Evolutionary conservation across 352 stramenopile genomes (phyloP).

Genomic region (Phytophthora chlamydospora): DNA sequence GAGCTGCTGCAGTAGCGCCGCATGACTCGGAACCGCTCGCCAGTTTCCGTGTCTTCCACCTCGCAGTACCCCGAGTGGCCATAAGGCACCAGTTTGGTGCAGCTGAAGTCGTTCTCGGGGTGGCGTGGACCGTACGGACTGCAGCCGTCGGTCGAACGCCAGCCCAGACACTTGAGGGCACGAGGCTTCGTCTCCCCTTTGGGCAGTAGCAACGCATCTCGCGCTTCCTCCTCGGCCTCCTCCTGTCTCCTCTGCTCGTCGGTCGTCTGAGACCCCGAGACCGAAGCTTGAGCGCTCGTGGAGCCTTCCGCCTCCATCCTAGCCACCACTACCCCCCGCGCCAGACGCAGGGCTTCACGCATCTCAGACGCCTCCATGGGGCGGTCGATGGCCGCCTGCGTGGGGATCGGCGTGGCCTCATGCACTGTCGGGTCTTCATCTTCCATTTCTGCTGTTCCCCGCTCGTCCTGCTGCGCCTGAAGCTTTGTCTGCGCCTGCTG

Average conservation of each 20-base stretch:
- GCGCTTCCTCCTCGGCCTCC: slow-evolving; percentile 41
- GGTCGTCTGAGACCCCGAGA: slow-evolving; percentile 7
- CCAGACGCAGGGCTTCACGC: slow-evolving; percentile 18
- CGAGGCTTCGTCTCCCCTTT: slow-evolving; percentile 27
- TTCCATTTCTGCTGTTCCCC: slow-evolving; percentile 6
- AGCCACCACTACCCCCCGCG: slow-evolving; percentile 21
- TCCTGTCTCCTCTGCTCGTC: slow-evolving; percentile 17
- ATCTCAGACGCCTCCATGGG: slow-evolving; percentile 29
- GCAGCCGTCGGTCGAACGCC: slow-evolving; percentile 33
- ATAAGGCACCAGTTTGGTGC: slow-evolving; percentile 21
- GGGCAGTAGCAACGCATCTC: slow-evolving; percentile 37
- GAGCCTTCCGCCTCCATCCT: slow-evolving; percentile 24
- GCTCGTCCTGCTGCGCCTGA: neutral
- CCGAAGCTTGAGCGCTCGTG: neutral
- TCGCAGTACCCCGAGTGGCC: slow-evolving; percentile 55
- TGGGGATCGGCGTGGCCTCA: slow-evolving; percentile 15
- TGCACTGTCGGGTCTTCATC: neutral
- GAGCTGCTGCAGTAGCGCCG: slow-evolving; percentile 43
- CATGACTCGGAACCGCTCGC: slow-evolving; percentile 47
- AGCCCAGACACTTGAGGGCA: slow-evolving; percentile 35
- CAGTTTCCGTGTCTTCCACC: slow-evolving; percentile 38
- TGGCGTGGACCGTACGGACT: slow-evolving; percentile 33
- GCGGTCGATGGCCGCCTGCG: slow-evolving; percentile 21
- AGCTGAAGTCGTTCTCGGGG: slow-evolving; percentile 27
- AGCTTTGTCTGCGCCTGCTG: slow-evolving; percentile 17